These are phyloP conservation scores for Circinella umbellata DNA, from an alignment of 371 early-diverging fungal species.

Conservation along the genomic window DNA sequence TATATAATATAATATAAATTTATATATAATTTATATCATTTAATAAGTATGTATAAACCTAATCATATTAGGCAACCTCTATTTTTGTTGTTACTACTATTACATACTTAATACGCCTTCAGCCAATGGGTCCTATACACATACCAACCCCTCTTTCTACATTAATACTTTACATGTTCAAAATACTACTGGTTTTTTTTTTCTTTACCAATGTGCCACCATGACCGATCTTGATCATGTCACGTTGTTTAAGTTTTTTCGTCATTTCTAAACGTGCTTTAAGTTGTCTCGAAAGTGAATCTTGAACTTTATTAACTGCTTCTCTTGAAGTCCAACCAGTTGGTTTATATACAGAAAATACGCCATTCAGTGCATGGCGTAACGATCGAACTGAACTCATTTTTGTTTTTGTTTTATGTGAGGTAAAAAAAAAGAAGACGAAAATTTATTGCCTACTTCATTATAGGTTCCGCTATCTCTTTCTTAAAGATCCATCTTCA, in stretches of 20 bases:
- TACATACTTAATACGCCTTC: slow-evolving; percentile 51
- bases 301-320: slow-evolving; percentile 36
- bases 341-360: slow-evolving; percentile 54
- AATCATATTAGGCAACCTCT: too few relatives aligned
- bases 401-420: neutral
- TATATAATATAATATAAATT: too few relatives aligned
- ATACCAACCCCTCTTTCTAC: neutral
- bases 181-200: neutral
- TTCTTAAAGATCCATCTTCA: too few relatives aligned
- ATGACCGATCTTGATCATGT: slow-evolving; percentile 54
- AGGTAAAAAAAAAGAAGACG: too few relatives aligned
- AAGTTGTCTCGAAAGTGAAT: slow-evolving; percentile 28
- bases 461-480: too few relatives aligned
- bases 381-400: slow-evolving; percentile 1
- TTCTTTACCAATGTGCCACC: slow-evolving; percentile 53
- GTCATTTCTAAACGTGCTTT: neutral
- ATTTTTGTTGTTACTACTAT: neutral
- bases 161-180: neutral
- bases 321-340: slow-evolving; percentile 49
- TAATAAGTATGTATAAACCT: too few relatives aligned
- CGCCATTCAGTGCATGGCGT: slow-evolving; percentile 36
- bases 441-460: neutral
- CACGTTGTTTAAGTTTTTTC: slow-evolving; percentile 17
- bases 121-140: slow-evolving; percentile 53
- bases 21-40: too few relatives aligned